Evolutionary conservation across 345 rosid genomes (phyloP).

Genomic region (Raphanus sativus): DNA sequence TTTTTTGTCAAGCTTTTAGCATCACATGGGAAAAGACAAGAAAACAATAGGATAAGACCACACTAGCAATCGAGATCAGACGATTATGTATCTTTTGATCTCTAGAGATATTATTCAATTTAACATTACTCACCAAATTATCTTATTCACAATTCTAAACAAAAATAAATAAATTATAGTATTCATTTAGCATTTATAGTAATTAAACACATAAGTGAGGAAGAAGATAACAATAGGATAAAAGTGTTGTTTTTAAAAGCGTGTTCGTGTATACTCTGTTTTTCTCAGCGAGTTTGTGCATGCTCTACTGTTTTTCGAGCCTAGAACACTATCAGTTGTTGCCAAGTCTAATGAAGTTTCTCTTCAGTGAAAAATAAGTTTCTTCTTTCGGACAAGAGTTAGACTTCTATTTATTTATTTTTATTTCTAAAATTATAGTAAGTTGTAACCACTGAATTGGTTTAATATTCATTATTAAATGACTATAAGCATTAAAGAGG

Average conservation of each 20-base stretch:
- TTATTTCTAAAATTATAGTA: background rate
- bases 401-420: background rate
- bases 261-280: too few species aligned
- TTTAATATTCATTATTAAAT: background rate
- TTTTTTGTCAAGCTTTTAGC: background rate
- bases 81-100: constrained; percentile 4
- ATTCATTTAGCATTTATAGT: background rate
- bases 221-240: background rate
- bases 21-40: constrained; percentile 18
- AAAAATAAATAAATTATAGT: background rate
- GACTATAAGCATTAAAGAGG: background rate
- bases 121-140: background rate
- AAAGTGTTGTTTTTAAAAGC: too few species aligned
- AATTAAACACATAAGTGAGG: background rate
- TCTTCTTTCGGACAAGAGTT: background rate
- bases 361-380: background rate
- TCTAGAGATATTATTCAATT: background rate
- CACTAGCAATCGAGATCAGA: constrained; percentile 4
- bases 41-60: constrained; percentile 21
- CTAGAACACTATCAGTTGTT: background rate
- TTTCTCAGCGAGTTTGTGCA: background rate
- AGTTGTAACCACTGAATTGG: background rate
- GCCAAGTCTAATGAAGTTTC: background rate
- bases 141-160: background rate
- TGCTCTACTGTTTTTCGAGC: background rate